Percentiles rank a stretch among this genome's conserved stretches.
phyloP scores from a whole-genome alignment of 192 early-diverging fungal species.

The Paraglomus brasilianum region DNA sequence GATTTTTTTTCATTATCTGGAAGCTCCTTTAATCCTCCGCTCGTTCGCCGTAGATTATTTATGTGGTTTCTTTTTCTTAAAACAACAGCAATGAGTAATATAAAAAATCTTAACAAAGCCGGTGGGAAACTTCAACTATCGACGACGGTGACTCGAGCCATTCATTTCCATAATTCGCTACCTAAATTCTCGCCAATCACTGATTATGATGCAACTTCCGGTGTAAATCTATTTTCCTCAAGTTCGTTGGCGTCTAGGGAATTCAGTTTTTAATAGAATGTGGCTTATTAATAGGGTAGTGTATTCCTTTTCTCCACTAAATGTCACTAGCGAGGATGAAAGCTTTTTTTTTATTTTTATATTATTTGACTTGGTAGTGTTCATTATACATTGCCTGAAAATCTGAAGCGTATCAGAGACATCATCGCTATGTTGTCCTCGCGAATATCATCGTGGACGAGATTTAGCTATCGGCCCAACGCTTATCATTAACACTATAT shows the following conservation, averaged over 20 bases:
- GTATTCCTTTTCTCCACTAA: too few relatives aligned
- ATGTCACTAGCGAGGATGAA: neutral
- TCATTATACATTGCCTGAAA: neutral
- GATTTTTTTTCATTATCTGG: neutral
- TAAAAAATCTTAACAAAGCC: neutral
- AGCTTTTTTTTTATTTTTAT: neutral
- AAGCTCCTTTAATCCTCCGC: neutral
- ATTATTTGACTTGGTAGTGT: neutral
- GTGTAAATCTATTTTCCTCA: too few relatives aligned
- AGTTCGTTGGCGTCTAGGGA: too few relatives aligned
- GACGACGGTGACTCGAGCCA: neutral
- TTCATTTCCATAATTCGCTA: neutral
- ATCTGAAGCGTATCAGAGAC: neutral
- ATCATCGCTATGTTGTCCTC: neutral
- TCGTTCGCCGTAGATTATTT: neutral
- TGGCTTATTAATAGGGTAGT: too few relatives aligned
- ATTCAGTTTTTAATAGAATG: too few relatives aligned
- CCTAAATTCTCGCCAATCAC: neutral
- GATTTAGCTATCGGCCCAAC: neutral
- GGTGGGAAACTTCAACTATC: neutral
- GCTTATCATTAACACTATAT: conserved; percentile 6
- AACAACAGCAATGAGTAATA: neutral
- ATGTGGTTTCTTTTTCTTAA: neutral
- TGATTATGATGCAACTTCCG: neutral
- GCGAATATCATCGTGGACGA: too few relatives aligned